These are phyloP conservation scores for Sparassis latifolia DNA, from an alignment of 1,284 basidiomycete species.

Conservation along the genomic window DNA sequence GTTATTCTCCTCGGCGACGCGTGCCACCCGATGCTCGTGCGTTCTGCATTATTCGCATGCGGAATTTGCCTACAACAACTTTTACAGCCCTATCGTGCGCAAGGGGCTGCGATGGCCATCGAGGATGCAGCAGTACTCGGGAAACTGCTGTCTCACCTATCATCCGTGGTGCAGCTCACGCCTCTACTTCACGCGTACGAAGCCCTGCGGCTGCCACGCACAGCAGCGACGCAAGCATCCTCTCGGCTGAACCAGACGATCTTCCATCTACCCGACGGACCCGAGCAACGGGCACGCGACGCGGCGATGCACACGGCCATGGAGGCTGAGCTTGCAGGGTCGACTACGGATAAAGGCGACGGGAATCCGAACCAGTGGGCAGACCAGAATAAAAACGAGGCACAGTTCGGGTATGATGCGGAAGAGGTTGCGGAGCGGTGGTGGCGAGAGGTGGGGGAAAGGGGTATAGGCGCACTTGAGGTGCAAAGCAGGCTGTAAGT, in stretches of 20 bases:
- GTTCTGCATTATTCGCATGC: neutral
- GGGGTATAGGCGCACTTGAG: too few relatives aligned
- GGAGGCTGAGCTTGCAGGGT: constrained; percentile 25
- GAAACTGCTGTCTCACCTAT: constrained; percentile 45
- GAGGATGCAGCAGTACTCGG: constrained; percentile 64
- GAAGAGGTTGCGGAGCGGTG: constrained; percentile 42
- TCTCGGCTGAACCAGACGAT: constrained; percentile 45
- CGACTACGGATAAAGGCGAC: constrained; percentile 8
- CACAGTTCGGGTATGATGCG: constrained; percentile 45
- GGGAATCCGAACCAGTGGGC: constrained; percentile 47
- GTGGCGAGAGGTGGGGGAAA: constrained; percentile 33
- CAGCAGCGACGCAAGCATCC: constrained; percentile 40
- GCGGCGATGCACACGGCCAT: constrained; percentile 44
- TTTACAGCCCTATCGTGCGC: constrained; percentile 56
- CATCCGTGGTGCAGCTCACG: constrained; percentile 33
- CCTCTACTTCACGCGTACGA: constrained; percentile 48
- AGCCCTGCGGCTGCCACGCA: constrained; percentile 38
- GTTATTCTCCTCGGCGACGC: constrained; percentile 37
- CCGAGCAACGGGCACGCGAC: constrained; percentile 47
- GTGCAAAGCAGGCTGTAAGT: too few relatives aligned
- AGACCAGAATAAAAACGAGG: constrained; percentile 36
- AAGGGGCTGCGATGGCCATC: constrained; percentile 64
- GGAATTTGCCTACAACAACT: neutral
- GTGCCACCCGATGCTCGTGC: constrained; percentile 56
- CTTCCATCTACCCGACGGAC: constrained; percentile 51